Base-by-base conservation (phyloP, 1,139 yeast genomes). In the Entelexis paramagnoliae region DNA sequence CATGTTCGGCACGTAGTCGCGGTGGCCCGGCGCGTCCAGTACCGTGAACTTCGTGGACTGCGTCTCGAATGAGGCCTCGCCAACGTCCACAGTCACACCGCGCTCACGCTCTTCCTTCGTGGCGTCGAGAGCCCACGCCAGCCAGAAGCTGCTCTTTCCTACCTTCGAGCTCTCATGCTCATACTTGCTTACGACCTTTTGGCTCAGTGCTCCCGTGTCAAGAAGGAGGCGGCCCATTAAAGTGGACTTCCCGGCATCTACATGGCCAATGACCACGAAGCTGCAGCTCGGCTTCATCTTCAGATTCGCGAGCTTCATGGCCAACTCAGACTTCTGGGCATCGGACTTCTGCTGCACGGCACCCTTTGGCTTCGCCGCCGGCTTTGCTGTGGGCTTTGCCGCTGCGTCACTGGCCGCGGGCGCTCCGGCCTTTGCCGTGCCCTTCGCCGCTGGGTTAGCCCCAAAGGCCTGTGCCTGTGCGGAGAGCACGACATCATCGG, bases 41-140 rank as follows among this genome's bases (percentile, higher is more conserved):
- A 95, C 86, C 0, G 95, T 87, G 66, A 86, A 88, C 50, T 77
- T 71, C 1, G 83, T 76, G 1, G 65, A 67, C 0, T 66, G 61
- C 0, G 96, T 86, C 60, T 83, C 89, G 60, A 93, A 86, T 48
- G 78, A 77, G 33, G 93, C 84, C 29, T 91, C 84, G 60, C 95
- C 84, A 33, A 89, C 83, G 61, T 93, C 97, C 39, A 91, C 86
- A 1, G 99, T 93, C 5, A 93, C 96, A 57, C 99, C 98, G 24
- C 74, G 63, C 42, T 60, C 60, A 61, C 99, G 77, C 68, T 93
- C 99, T 65, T 91, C 98, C 1, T 76, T 71, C 0, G 97, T 88
- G 67, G 89, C 96, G 66, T 93, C 99, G 86, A 91, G 79, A 13
- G 91, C 81, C 99, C 99, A 93, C 0, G 98, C 98, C 51, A 89